These are phyloP conservation scores for Mucuna pruriens DNA, from an alignment of 306 rosid species.

Conservation along the genomic window DNA sequence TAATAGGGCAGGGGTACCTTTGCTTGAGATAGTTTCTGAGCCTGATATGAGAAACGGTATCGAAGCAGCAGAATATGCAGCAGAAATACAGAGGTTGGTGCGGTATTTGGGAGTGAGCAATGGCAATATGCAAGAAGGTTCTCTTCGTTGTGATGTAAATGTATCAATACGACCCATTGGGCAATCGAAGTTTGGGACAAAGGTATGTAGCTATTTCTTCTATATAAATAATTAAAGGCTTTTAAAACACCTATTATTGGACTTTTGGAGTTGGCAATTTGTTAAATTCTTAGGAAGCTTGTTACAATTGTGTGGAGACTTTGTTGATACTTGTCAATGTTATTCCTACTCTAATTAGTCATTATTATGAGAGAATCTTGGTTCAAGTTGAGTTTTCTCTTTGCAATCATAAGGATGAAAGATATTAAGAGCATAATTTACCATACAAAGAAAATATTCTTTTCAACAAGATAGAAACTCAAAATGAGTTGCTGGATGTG, in stretches of 20 bases:
- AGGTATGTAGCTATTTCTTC: constrained; percentile 49
- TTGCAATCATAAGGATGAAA: background rate
- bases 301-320: constrained; percentile 6
- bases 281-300: background rate
- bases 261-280: background rate
- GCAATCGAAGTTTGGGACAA: constrained; percentile 81
- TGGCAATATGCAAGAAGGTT: constrained; percentile 99
- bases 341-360: background rate
- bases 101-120: constrained; percentile 93
- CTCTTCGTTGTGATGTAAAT: constrained; percentile 95
- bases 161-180: constrained; percentile 89
- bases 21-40: constrained; percentile 98
- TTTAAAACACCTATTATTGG: background rate
- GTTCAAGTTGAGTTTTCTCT: background rate
- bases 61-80: constrained; percentile 97
- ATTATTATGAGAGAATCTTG: background rate
- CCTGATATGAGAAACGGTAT: constrained; percentile 97
- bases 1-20: constrained; percentile 96
- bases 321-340: background rate
- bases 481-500: constrained; percentile 4
- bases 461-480: background rate
- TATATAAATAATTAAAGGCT: background rate
- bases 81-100: constrained; percentile 90
- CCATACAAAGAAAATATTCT: background rate
- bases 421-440: background rate